Evolutionary conservation across 306 rosid species (phyloP).

Genomic region (Vigna nakashimae): DNA sequence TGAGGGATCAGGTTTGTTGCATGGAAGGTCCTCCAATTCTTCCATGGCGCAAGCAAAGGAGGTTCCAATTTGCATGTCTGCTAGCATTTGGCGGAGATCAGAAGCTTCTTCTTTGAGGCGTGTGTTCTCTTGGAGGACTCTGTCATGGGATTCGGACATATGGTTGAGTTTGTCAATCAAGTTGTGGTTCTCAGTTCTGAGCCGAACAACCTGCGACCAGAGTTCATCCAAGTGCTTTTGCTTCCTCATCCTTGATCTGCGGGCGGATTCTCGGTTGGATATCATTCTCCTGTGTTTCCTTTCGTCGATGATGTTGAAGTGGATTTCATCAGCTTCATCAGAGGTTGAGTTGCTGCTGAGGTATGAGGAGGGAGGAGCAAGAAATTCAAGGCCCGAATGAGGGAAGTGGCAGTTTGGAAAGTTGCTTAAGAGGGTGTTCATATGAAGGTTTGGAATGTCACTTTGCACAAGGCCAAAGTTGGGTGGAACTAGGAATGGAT

Average conservation of each 20-base stretch:
- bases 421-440: slow-evolving; percentile 45
- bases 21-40: slow-evolving; percentile 60
- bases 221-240: slow-evolving; percentile 85
- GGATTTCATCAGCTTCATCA: slow-evolving; percentile 81
- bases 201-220: slow-evolving; percentile 78
- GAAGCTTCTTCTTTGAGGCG: slow-evolving; percentile 66
- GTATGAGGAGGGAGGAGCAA: slow-evolving; percentile 46
- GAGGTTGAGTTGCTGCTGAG: slow-evolving; percentile 81
- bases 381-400: slow-evolving; percentile 47
- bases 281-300: slow-evolving; percentile 84
- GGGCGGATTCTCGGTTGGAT: slow-evolving; percentile 84
- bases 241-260: slow-evolving; percentile 89
- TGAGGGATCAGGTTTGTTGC: slow-evolving; percentile 61
- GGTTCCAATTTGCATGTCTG: slow-evolving; percentile 56
- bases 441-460: slow-evolving; percentile 47
- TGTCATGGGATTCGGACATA: slow-evolving; percentile 64
- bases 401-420: slow-evolving; percentile 53
- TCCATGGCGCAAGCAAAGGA: slow-evolving; percentile 50
- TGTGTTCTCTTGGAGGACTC: slow-evolving; percentile 64
- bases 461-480: slow-evolving; percentile 50
- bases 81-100: slow-evolving; percentile 71
- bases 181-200: slow-evolving; percentile 68
- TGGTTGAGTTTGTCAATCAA: slow-evolving; percentile 67
- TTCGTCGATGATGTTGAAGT: slow-evolving; percentile 63
- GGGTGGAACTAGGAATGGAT: slow-evolving; percentile 46